Evolutionary conservation across 2,329 filamentous ascomycete species (phyloP), one percentile per base, ranked within the genome.

Genomic region (Tolypocladium paradoxum): DNA sequence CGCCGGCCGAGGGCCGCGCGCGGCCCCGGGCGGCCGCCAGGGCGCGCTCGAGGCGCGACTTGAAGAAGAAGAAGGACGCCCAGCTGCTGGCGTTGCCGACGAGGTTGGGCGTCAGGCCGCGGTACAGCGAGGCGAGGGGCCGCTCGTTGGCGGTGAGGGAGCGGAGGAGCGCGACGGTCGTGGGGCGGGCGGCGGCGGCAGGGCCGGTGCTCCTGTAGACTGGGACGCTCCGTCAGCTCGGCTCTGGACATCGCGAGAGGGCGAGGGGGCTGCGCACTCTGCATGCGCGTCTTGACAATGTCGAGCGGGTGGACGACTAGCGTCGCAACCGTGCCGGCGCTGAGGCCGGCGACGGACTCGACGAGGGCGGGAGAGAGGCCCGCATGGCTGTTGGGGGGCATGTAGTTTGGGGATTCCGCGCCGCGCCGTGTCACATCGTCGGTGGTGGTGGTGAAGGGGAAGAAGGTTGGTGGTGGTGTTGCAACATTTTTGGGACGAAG

Each of bases 251-350:
- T n/a, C n/a, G n/a, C n/a, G 24, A 22, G 50, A n/a, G 48, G 22
- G 16, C 27, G 14, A 18, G 33, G 29, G n/a, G 49, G 9, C 24
- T 38, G 65, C 73, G 54, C 73, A 90, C 88, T 84, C 74, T 99
- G 93, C 66, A 99, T 83, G 58, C 93, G 87, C 56, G 92, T 97
- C 77, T 99, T 99, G 67, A 97, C 84, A 58, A 99, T 84, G 72
- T 99, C 93, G 55, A 99, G 82, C 34, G 93, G 93, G 67, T 97
- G 92, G 51, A 93, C 87, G 53, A 84, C 85, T 49, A 97, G 77
- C 27, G 93, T 97, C 51, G 91, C 87, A 61, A 90, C 79, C 53
- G 90, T 79, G 56, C 93, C 93, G 55, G 93, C 93, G 58, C 86
- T 87, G 70, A 99, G 86, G 62, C 93, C 93, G 56, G 93, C 90